Conservation (phyloP, 176 grass and related monocot genomes). For the Oryza meyeriana region DNA sequence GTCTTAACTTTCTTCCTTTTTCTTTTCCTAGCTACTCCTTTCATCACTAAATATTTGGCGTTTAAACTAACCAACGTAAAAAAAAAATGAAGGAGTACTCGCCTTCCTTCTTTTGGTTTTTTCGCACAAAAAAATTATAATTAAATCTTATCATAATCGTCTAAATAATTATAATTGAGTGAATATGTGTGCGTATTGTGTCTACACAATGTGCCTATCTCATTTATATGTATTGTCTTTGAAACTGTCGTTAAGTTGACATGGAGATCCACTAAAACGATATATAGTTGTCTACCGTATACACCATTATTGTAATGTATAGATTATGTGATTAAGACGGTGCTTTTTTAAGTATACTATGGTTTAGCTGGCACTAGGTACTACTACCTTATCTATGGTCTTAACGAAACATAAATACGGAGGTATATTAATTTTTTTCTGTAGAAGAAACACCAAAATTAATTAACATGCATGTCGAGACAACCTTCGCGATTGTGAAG, state of each 20-base stretch:
- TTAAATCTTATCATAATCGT: no score
- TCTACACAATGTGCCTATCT: no score
- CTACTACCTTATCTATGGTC: background rate
- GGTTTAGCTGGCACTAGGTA: background rate
- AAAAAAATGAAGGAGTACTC: no score
- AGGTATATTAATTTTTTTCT: background rate
- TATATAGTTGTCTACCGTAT: background rate
- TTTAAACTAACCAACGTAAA: no score
- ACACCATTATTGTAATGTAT: background rate
- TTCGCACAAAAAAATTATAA: no score
- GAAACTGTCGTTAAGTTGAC: background rate
- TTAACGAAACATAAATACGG: background rate
- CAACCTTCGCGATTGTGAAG: conserved; percentile 10
- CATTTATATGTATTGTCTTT: no score
- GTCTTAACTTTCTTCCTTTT: no score
- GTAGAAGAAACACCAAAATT: background rate
- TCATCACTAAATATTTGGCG: no score
- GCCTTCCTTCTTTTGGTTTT: no score
- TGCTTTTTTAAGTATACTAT: background rate
- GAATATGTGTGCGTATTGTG: no score
- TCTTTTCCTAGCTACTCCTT: no score
- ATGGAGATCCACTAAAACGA: background rate
- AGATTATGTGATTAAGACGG: background rate
- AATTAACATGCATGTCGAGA: background rate
- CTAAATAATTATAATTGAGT: no score